Conservation (phyloP, 2,329 filamentous ascomycete genomes). For the Ascochyta rabiei region DNA sequence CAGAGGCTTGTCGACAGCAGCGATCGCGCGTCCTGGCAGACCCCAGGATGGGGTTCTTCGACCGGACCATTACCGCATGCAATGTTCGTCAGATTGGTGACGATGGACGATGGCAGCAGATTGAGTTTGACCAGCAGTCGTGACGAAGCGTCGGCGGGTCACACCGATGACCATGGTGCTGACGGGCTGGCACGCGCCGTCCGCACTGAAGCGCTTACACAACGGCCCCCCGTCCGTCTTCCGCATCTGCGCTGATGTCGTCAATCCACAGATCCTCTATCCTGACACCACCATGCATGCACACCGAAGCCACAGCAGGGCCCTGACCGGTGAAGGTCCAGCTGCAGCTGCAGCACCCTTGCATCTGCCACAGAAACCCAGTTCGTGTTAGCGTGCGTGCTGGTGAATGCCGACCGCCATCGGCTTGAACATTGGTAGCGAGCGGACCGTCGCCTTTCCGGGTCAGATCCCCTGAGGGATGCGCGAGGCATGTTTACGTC, state of each 20-base stretch:
- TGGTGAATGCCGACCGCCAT: background rate
- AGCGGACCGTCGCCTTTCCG: slow-evolving; percentile 11
- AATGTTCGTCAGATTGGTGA: background rate
- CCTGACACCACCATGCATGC: background rate
- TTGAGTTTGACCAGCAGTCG: slow-evolving; percentile 3
- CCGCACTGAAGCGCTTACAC: slow-evolving; percentile 18
- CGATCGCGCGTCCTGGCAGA: background rate
- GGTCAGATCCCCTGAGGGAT: background rate
- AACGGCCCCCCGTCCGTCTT: slow-evolving; percentile 7
- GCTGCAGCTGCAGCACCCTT: background rate
- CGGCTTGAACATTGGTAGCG: slow-evolving; percentile 4
- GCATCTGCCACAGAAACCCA: background rate
- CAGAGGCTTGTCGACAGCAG: background rate
- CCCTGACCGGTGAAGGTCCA: slow-evolving; percentile 1
- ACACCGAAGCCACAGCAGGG: background rate
- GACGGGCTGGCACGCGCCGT: slow-evolving; percentile 22
- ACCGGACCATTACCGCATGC: background rate
- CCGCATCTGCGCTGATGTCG: slow-evolving; percentile 10
- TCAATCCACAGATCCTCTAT: background rate
- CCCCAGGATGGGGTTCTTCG: background rate
- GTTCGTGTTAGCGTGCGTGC: background rate
- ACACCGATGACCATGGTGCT: slow-evolving; percentile 24
- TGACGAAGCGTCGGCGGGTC: slow-evolving; percentile 7
- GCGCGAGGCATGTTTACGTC: background rate
- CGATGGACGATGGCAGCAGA: background rate